Base-by-base conservation (phyloP, 2,329 filamentous ascomycete genomes). In the Pseudogymnoascus verrucosus region DNA sequence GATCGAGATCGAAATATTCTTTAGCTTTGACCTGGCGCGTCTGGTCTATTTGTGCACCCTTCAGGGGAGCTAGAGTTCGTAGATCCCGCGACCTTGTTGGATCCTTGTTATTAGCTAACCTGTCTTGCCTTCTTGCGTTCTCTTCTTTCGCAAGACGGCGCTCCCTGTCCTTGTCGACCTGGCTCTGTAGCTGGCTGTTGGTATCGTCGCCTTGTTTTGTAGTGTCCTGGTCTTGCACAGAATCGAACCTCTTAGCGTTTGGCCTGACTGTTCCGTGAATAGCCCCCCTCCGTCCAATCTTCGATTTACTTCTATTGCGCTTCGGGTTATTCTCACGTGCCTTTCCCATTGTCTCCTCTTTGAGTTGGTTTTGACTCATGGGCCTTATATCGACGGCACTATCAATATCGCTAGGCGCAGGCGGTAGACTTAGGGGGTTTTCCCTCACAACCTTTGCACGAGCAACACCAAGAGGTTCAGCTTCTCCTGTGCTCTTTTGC, bases 91-190 rank as follows among this genome's bases (percentile, higher is more conserved):
- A 86, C 64, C 91, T 85, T 10, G 88, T 91, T 4, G 90, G 84
- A 76, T 98, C 93, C 14, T 96, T 93, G 65, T 83, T 86, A 65
- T 84, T 85, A 40, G 95, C 95, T 64, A 93, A 90, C 74, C 97
- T 91, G 70, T 99, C 95, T 75, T 91, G 87, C 7, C 90, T 78
- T 62, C 89, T 82, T 26, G 87, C 89, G 66, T 82, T 81, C 74
- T 93, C 89, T 71, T 92, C 88, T 67, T 88, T 87, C 16, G 87
- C 82, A 62, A 89, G 84, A 66, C 87, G 88, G 51, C 91, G 88
- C 16, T 91, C 89, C 69, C 89, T 89, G 19, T 91, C 89, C 69
- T 89, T 89, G 21, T 86, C 82, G 64, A 96, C 89, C 34, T 96
- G 51, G 11, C 10, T 57, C 12, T 57, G 81, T 34, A 34, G 51